Base-by-base conservation (phyloP, 495 filamentous ascomycete species). In the Penicillium pulvis region DNA sequence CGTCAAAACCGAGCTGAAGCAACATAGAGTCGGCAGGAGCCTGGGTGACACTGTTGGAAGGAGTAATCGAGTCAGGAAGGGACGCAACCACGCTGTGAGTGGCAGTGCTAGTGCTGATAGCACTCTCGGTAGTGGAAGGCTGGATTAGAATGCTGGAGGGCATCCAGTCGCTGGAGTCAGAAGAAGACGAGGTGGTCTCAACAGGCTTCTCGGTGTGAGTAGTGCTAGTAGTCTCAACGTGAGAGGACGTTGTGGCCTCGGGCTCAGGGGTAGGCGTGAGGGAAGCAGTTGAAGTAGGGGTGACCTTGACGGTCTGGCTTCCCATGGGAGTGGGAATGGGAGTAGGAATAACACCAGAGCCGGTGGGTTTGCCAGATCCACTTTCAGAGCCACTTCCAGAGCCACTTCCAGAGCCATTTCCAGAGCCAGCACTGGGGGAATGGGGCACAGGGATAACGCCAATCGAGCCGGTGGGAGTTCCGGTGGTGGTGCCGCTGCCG, bases 1-100 rank as follows among this genome's bases (percentile, higher is more conserved):
- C 86, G 26, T 83, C 75, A 80, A 97, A 96, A 12, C 91, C 95
- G 56, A 98, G 79, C 65, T 97, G 91, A 59, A 97, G 86, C 61
- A 92, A 68, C 19, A 80, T 79, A 1, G 82, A 84, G 63, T 89
- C 89, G 2, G 74, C 67, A 2, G 93, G 91, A 42, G 73, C 69
- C 19, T 70, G 48, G 14, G 75, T 71, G n/a, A 79, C 65, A 35
- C 79, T 79, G 33, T 73, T 78, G 24, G 83, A 78, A 10, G 93
- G 92, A 20, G 84, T 80, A 59, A 98, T 94, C 28, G 90, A 83
- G 57, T 83, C 84, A 10, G 93, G 92, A 43, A 95, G 78, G 30
- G 72, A 68, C 0, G 85, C 80, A 0, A 90, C 84, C 9, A 45
- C 30, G 12, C 36, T 51, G 23, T 41, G 28, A 20, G 76, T 75